Percentiles rank a stretch among this genome's conserved stretches.
These are phyloP conservation scores for Solanum appendiculatum DNA, from an alignment of 257 asterid genomes.

Conservation along the genomic window DNA sequence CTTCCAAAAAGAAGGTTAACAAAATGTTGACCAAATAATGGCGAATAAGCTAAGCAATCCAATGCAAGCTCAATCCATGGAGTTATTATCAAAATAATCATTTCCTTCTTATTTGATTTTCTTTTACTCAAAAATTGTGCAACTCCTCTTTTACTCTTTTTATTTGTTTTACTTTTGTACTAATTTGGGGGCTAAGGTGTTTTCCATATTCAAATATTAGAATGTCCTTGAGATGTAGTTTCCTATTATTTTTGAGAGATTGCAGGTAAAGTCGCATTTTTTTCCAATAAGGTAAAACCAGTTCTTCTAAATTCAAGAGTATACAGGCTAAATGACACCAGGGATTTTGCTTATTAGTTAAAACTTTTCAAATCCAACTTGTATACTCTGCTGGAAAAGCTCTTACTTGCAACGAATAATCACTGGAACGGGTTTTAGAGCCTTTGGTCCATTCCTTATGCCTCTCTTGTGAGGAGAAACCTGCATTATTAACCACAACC, in stretches of 20 bases:
- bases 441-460: slow-evolving; percentile 94
- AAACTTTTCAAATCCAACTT: background rate
- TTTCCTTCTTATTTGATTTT: background rate
- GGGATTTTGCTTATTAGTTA: background rate
- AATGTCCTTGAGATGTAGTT: background rate
- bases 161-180: background rate
- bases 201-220: background rate
- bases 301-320: background rate
- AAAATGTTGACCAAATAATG: background rate
- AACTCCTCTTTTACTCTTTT: background rate
- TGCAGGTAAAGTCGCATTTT: background rate
- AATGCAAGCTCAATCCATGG: background rate
- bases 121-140: background rate
- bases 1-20: background rate
- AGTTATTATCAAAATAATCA: background rate
- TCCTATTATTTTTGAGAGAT: background rate
- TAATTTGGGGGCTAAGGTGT: background rate
- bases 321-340: background rate
- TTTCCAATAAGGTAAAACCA: background rate
- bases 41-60: background rate
- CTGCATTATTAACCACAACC: slow-evolving; percentile 31
- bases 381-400: background rate
- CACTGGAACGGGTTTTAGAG: slow-evolving; percentile 94
- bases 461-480: slow-evolving; percentile 76
- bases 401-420: slow-evolving; percentile 92